Evolutionary conservation across 192 early-diverging fungal species (phyloP).

Genomic region (Pilaira anomala): DNA sequence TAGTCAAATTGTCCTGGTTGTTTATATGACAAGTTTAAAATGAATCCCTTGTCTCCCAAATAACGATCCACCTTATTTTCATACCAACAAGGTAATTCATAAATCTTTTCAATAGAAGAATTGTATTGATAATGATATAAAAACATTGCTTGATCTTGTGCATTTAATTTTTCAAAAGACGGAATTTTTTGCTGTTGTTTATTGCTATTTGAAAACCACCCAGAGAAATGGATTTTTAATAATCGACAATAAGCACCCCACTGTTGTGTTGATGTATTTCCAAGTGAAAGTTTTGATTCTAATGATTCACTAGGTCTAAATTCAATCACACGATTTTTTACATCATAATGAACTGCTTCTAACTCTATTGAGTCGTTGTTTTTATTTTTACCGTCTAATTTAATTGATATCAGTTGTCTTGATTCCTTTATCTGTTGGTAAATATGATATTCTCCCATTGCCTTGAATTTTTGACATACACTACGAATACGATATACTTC

Average conservation of each 20-base stretch:
- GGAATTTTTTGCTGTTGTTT: background rate
- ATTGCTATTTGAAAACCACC: constrained; percentile 6
- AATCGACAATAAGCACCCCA: constrained; percentile 15
- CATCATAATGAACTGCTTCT: constrained; percentile 13
- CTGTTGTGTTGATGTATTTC: background rate
- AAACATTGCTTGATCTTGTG: constrained; percentile 14
- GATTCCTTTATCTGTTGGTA: constrained; percentile 5
- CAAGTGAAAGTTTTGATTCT: constrained; percentile 3
- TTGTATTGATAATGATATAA: constrained; percentile 29
- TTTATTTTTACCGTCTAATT: constrained; percentile 11
- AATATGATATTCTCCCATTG: constrained; percentile 16
- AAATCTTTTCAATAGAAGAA: constrained; percentile 20
- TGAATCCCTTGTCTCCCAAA: constrained; percentile 28
- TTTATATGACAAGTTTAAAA: constrained; percentile 24
- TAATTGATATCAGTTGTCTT: constrained; percentile 3
- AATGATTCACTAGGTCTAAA: constrained; percentile 15
- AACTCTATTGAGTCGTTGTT: constrained; percentile 7
- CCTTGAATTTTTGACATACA: constrained; percentile 3
- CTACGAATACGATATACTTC: constrained; percentile 22
- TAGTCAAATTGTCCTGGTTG: background rate
- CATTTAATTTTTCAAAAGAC: background rate
- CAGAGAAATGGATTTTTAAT: constrained; percentile 25
- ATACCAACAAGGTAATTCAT: constrained; percentile 17
- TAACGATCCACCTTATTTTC: constrained; percentile 18
- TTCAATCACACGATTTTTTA: constrained; percentile 22